Percentiles rank a stretch among this genome's conserved stretches.
These are phyloP conservation scores for Penicillium pancosmium DNA, from an alignment of 495 filamentous ascomycete species.

Conservation along the genomic window DNA sequence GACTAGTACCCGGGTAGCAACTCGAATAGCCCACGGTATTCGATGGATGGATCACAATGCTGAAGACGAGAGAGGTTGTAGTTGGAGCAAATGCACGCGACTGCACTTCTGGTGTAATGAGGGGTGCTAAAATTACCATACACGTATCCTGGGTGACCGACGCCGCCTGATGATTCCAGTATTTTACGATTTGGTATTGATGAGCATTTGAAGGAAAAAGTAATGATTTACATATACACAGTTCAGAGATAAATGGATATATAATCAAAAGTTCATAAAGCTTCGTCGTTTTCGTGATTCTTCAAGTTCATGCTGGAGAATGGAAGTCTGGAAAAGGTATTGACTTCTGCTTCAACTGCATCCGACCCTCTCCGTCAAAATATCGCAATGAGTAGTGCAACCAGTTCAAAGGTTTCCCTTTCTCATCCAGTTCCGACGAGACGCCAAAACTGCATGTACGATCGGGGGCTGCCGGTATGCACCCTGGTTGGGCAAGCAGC, in stretches of 20 bases:
- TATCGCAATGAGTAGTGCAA: slow-evolving; percentile 13
- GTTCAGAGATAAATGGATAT: neutral
- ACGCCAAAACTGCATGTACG: slow-evolving; percentile 21
- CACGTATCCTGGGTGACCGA: slow-evolving; percentile 4
- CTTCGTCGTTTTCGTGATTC: neutral
- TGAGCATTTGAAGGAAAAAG: neutral
- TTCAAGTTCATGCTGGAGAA: neutral
- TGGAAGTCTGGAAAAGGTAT: slow-evolving; percentile 6
- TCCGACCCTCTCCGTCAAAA: slow-evolving; percentile 13
- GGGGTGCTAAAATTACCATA: slow-evolving; percentile 16
- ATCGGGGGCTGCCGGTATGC: slow-evolving; percentile 9
- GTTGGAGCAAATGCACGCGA: neutral
- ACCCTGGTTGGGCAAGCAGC: slow-evolving; percentile 11
- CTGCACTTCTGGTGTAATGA: slow-evolving; percentile 1
- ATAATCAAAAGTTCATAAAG: neutral
- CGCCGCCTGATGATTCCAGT: slow-evolving; percentile 1
- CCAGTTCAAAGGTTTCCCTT: slow-evolving; percentile 12
- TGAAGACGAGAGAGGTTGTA: slow-evolving; percentile 9
- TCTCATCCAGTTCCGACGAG: slow-evolving; percentile 10
- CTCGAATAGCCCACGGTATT: neutral
- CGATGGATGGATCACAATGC: neutral
- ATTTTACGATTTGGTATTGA: neutral
- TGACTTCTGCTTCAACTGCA: slow-evolving; percentile 8
- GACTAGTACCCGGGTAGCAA: neutral
- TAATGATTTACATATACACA: too few species aligned